Percentiles rank a stretch among this genome's conserved stretches.
phyloP scores from a whole-genome alignment of 2,329 filamentous ascomycete genomes.

The Colletotrichum liaoningense region DNA sequence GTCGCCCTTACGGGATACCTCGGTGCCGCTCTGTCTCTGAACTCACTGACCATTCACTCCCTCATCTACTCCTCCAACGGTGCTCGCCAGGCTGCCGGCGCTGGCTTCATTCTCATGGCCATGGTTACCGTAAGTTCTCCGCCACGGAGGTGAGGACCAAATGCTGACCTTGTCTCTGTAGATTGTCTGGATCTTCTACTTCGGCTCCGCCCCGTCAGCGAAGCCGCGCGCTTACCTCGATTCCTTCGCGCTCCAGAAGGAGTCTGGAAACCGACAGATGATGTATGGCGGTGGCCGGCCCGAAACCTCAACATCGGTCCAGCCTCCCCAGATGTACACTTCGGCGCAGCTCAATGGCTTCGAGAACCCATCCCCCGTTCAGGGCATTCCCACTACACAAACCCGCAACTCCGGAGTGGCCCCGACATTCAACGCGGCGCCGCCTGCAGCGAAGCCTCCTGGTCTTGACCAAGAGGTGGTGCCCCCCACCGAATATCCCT shows the following conservation, averaged over 20 bases:
- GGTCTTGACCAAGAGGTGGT: conserved; percentile 69
- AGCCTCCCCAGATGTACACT: conserved; percentile 96
- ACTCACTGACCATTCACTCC: conserved; percentile 86
- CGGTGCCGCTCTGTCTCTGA: conserved; percentile 83
- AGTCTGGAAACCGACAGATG: conserved; percentile 76
- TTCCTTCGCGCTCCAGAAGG: conserved; percentile 94
- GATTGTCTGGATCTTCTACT: conserved; percentile 99
- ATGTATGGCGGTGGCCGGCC: conserved; percentile 83
- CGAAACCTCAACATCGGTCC: conserved; percentile 82
- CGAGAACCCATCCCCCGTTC: conserved; percentile 91
- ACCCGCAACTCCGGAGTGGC: conserved; percentile 53
- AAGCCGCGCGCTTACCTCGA: conserved; percentile 91
- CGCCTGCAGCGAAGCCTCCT: conserved; percentile 55
- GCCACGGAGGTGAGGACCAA: background rate
- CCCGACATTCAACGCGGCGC: conserved; percentile 50
- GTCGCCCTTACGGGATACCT: conserved; percentile 92
- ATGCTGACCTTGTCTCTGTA: conserved; percentile 48
- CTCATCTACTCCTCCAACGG: conserved; percentile 82
- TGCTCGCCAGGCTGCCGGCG: conserved; percentile 85
- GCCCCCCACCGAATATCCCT: conserved; percentile 91
- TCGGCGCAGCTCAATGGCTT: conserved; percentile 95
- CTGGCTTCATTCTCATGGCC: conserved; percentile 92
- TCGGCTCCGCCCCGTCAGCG: conserved; percentile 90
- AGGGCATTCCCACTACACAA: conserved; percentile 70
- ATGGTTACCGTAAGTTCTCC: conserved; percentile 83